phyloP scores from a whole-genome alignment of 2,329 filamentous ascomycete species.

The Ceratocystis diversiconidia region DNA sequence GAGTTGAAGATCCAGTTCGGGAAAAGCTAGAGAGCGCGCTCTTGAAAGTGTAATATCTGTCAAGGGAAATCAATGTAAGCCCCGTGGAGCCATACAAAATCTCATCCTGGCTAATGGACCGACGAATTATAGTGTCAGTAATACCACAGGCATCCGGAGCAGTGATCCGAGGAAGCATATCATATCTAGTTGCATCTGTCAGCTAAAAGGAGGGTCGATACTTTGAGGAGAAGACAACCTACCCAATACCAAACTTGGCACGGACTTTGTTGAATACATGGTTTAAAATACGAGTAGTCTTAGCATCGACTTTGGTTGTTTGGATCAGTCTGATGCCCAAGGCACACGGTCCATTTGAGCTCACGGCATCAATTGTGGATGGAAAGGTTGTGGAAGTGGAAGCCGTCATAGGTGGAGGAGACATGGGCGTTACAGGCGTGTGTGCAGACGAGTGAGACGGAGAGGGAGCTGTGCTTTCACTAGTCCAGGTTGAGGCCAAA shows the following conservation, averaged over 20 bases:
- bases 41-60: conserved; percentile 52
- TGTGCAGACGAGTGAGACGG: conserved; percentile 21
- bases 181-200: conserved; percentile 23
- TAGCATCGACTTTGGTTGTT: conserved; percentile 31
- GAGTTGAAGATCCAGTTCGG: conserved; percentile 29
- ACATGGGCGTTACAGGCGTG: conserved; percentile 30
- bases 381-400: conserved; percentile 33
- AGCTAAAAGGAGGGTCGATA: not conserved
- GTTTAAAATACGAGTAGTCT: conserved; percentile 35
- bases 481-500: conserved; percentile 2
- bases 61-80: conserved; percentile 44
- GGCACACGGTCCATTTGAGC: conserved; percentile 26
- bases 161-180: conserved; percentile 33
- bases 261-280: conserved; percentile 39
- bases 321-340: conserved; percentile 40
- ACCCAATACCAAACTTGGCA: conserved; percentile 28
- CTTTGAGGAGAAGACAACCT: not conserved
- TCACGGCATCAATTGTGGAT: conserved; percentile 24
- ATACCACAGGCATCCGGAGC: conserved; percentile 32
- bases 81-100: conserved; percentile 46
- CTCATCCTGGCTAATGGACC: conserved; percentile 46
- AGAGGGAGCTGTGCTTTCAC: conserved; percentile 9
- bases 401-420: conserved; percentile 35
- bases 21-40: conserved; percentile 44
- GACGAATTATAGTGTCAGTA: conserved; percentile 38